phyloP scores from a whole-genome alignment of 192 early-diverging fungal genomes.

The Dimargaris xerosporica region DNA sequence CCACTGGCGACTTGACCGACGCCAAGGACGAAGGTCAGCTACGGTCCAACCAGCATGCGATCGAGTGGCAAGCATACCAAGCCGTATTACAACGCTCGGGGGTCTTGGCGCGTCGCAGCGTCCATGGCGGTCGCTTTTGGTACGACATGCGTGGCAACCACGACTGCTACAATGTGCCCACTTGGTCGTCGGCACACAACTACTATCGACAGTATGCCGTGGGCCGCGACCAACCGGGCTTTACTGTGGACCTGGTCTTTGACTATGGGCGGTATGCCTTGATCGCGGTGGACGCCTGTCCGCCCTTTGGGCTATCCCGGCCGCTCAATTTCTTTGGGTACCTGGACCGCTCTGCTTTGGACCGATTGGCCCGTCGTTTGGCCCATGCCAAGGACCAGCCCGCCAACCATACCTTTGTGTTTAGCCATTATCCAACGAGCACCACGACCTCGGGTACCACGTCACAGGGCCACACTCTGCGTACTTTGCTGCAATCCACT shows the following conservation, averaged over 20 bases:
- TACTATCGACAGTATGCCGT: constrained; percentile 42
- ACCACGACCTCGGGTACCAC: constrained; percentile 59
- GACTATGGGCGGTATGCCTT: constrained; percentile 68
- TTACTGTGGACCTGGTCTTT: constrained; percentile 39
- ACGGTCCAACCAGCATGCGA: constrained; percentile 52
- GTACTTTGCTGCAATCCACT: constrained; percentile 36
- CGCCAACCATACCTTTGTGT: constrained; percentile 23
- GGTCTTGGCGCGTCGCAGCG: constrained; percentile 24
- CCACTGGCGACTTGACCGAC: constrained; percentile 82
- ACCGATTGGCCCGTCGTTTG: constrained; percentile 41
- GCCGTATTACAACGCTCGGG: constrained; percentile 36
- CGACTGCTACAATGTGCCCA: constrained; percentile 74
- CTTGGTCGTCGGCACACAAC: constrained; percentile 41
- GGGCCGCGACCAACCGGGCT: constrained; percentile 31
- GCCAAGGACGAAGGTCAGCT: constrained; percentile 54
- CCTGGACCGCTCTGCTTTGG: constrained; percentile 56
- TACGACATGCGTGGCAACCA: constrained; percentile 89
- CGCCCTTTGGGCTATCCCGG: constrained; percentile 48
- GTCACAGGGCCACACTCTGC: constrained; percentile 37
- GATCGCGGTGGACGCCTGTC: constrained; percentile 69
- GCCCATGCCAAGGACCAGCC: constrained; percentile 40
- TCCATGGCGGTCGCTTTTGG: constrained; percentile 47
- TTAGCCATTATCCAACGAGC: constrained; percentile 64
- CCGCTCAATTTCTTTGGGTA: constrained; percentile 90
- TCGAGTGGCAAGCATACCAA: constrained; percentile 72